These are phyloP conservation scores for Closterium sp. DNA, from an alignment of 139 green algal species.

Conservation along the genomic window DNA sequence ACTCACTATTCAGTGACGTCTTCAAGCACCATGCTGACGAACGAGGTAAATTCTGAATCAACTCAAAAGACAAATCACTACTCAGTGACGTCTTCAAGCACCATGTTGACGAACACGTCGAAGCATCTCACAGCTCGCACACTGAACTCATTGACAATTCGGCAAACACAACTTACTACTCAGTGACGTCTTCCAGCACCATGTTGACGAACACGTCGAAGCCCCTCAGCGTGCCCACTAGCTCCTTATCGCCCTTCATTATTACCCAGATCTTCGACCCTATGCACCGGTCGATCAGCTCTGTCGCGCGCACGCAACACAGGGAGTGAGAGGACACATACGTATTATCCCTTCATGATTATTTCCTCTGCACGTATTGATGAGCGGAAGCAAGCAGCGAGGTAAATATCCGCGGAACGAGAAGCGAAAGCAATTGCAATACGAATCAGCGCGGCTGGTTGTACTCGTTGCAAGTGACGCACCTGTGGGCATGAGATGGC, in stretches of 20 bases:
- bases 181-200: slow-evolving; percentile 96
- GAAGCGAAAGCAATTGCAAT: not conserved
- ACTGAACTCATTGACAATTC: not conserved
- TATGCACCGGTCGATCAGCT: slow-evolving; percentile 75
- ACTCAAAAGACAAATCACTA: too few relatives aligned
- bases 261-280: slow-evolving; percentile 91
- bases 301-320: not conserved
- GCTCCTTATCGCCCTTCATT: slow-evolving; percentile 87
- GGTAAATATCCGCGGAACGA: not conserved
- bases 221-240: slow-evolving; percentile 84
- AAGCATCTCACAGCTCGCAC: slow-evolving; percentile 74
- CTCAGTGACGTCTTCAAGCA: not conserved
- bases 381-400: not conserved
- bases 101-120: slow-evolving; percentile 65
- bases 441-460: not conserved
- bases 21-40: not conserved
- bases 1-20: not conserved
- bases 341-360: not conserved
- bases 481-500: slow-evolving; percentile 31
- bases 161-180: slow-evolving; percentile 64
- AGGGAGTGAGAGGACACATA: not conserved
- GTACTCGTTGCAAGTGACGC: not conserved
- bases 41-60: too few relatives aligned
- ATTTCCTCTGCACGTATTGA: not conserved
- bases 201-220: slow-evolving; percentile 99